These are phyloP conservation scores for Penicillium paradoxum DNA, from an alignment of 495 filamentous ascomycete genomes.

Conservation along the genomic window DNA sequence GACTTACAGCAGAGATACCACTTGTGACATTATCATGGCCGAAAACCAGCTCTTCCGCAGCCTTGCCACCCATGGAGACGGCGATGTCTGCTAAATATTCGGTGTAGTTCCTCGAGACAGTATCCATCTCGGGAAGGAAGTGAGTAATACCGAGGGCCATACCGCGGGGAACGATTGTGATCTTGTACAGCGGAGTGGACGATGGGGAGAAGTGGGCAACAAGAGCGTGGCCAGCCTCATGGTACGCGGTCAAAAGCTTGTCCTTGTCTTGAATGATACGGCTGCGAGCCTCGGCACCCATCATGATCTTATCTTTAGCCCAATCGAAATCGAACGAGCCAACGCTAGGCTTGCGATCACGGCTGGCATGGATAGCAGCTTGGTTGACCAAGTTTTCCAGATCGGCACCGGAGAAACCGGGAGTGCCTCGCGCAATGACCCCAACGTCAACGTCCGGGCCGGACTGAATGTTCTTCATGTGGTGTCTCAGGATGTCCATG, in stretches of 20 bases:
- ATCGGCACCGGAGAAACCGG: slow-evolving; percentile 91
- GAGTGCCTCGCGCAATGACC: slow-evolving; percentile 76
- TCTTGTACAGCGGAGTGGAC: slow-evolving; percentile 81
- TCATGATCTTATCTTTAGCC: slow-evolving; percentile 97
- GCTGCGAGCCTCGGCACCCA: slow-evolving; percentile 87
- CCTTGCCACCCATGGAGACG: slow-evolving; percentile 83
- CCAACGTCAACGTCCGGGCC: slow-evolving; percentile 74
- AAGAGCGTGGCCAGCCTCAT: slow-evolving; percentile 93
- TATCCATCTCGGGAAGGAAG: slow-evolving; percentile 83
- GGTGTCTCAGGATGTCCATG: slow-evolving; percentile 84
- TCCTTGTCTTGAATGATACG: slow-evolving; percentile 87
- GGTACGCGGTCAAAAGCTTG: slow-evolving; percentile 85
- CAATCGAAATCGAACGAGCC: slow-evolving; percentile 81
- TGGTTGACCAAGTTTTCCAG: slow-evolving; percentile 96
- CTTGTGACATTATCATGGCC: slow-evolving; percentile 81
- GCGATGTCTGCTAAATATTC: slow-evolving; percentile 71
- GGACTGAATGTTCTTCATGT: slow-evolving; percentile 81
- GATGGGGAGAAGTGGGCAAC: slow-evolving; percentile 75
- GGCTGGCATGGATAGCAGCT: slow-evolving; percentile 85
- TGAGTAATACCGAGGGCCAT: slow-evolving; percentile 79
- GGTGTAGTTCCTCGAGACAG: slow-evolving; percentile 67
- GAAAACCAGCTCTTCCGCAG: slow-evolving; percentile 89
- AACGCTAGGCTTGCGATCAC: slow-evolving; percentile 68
- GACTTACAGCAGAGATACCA: slow-evolving; percentile 68
- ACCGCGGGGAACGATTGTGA: slow-evolving; percentile 91